Percentiles rank a stretch among this genome's conserved stretches.
phyloP scores from a whole-genome alignment of 495 filamentous ascomycete genomes.

The Neurospora sp. region DNA sequence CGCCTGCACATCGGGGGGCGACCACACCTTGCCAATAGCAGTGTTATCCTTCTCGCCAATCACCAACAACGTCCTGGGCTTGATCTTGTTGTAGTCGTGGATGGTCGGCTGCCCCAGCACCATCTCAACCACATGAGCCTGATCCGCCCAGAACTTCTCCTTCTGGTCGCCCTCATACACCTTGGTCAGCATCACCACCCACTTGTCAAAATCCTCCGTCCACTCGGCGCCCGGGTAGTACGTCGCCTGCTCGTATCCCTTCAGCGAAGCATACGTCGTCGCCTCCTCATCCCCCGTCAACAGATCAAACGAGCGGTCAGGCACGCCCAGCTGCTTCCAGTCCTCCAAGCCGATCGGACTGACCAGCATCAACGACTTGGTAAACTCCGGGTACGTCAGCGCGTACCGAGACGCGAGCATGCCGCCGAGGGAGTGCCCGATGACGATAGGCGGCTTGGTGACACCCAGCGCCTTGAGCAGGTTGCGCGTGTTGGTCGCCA shows the following conservation, averaged over 20 bases:
- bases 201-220: conserved; percentile 29
- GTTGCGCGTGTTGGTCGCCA: conserved; percentile 29
- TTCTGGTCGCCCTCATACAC: conserved; percentile 29
- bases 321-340: conserved; percentile 33
- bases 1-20: conserved; percentile 28
- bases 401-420: conserved; percentile 33
- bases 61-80: conserved; percentile 25
- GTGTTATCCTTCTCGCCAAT: conserved; percentile 34
- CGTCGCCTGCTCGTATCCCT: conserved; percentile 31
- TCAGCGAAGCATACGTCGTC: conserved; percentile 27
- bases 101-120: conserved; percentile 32
- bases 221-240: conserved; percentile 31
- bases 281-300: conserved; percentile 17
- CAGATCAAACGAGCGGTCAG: conserved; percentile 25
- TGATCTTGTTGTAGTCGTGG: conserved; percentile 31
- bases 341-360: conserved; percentile 36
- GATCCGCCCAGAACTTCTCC: conserved; percentile 20
- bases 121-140: conserved; percentile 33
- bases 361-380: conserved; percentile 21
- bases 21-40: conserved; percentile 37
- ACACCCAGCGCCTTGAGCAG: conserved; percentile 20
- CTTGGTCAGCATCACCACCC: conserved; percentile 37
- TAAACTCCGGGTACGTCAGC: conserved; percentile 30
- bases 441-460: conserved; percentile 23
- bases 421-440: conserved; percentile 39